Evolutionary conservation across 257 asterid species (phyloP), one percentile per base, ranked within the genome.

Genomic region (Eucommia ulmoides): DNA sequence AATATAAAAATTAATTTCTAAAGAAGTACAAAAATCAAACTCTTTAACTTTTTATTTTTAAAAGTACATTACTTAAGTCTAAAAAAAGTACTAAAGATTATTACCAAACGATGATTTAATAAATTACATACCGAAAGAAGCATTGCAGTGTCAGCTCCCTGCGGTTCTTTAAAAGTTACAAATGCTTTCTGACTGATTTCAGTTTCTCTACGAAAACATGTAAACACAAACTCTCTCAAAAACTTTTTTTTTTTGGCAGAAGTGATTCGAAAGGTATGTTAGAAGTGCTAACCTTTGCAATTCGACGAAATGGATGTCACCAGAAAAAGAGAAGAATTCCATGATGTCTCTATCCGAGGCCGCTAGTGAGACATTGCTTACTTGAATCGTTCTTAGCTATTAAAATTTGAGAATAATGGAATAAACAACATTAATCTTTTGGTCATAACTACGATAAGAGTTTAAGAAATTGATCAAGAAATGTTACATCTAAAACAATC

Each of bases 301-400:
- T 64, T 79, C 79, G 19, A 79, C 60, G 63, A 65, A 76, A 16
- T 58, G 70, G 51, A 79, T 69, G 14, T 69, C 68, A 17, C 88
- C 88, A 15, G 81, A 79, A 65, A 67, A 67, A 20, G 75, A 55
- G 55, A 79, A 68, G 65, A 79, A 67, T 29, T 75, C 79, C 21
- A 54, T 50, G 22, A 79, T 48, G 17, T 79, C 88, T 11, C 19
- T 62, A 24, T 70, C 69, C 11, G 71, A 52, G 29, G 75, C 65
- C 9, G 49, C 51, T 4, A 21, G 33, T 12, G 88, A 60, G 19
- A 79, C 52, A 56, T 79, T 76, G 57, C 74, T 65, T 50, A 76
- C 71, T 65, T 52, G 60, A 17, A 73, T 52, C 6, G 88, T 79
- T 68, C 58, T 73, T 29, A 63, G 45, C 84, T 79, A 77, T 35